Evolutionary conservation across 805 yeast genomes (phyloP).

Genomic region (Wickerhamomyces bovis): DNA sequence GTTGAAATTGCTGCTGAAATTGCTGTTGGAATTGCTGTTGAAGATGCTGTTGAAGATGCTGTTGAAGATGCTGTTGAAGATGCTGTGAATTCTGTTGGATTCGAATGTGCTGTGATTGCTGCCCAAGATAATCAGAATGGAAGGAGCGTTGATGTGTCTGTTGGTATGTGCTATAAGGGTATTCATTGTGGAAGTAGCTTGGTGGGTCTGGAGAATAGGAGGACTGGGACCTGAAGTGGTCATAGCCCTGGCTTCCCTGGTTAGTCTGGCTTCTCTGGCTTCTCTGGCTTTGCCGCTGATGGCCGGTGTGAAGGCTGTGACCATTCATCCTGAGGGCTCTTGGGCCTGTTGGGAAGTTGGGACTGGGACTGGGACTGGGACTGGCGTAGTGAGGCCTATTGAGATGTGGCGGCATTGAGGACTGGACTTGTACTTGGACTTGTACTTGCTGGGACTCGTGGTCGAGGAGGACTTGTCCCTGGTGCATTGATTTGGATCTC

Average conservation of each 20-base stretch:
- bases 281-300: too few relatives aligned
- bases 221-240: background rate
- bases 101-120: background rate
- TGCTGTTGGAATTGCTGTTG: too few relatives aligned
- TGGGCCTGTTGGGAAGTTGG: background rate
- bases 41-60: too few relatives aligned
- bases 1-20: background rate
- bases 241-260: too few relatives aligned
- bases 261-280: too few relatives aligned
- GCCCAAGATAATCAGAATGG: background rate
- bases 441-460: too few relatives aligned
- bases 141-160: background rate
- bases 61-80: too few relatives aligned
- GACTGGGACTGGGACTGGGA: background rate
- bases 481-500: too few relatives aligned
- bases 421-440: too few relatives aligned
- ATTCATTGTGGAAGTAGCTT: background rate
- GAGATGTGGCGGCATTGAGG: too few relatives aligned
- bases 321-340: background rate
- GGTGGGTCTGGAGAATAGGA: background rate
- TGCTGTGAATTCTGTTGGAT: background rate
- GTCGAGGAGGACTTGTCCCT: too few relatives aligned
- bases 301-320: too few relatives aligned
- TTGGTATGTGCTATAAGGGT: background rate
- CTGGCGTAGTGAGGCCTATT: background rate